Conservation (phyloP, 2,329 filamentous ascomycete genomes). For the Clonostachys rosea region DNA sequence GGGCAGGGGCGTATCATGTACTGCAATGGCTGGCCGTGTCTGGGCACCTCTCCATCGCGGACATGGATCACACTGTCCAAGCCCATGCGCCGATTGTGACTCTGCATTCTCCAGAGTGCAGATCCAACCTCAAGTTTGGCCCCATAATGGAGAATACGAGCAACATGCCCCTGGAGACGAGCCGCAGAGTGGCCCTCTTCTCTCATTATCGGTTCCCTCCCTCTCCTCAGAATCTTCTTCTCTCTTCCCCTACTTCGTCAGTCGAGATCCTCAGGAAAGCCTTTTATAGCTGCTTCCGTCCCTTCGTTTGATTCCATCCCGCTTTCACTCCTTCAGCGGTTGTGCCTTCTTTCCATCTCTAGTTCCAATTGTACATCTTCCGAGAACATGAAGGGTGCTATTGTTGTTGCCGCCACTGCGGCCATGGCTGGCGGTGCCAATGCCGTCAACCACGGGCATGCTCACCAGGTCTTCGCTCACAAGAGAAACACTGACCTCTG, state of each 20-base stretch:
- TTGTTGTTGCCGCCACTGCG: constrained; percentile 62
- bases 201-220: constrained; percentile 38
- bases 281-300: constrained; percentile 40
- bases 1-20: too few relatives aligned
- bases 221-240: constrained; percentile 21
- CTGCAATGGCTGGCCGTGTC: too few relatives aligned
- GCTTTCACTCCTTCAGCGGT: constrained; percentile 90
- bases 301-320: constrained; percentile 45
- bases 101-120: too few relatives aligned
- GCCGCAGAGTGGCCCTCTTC: background rate
- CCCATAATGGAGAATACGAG: too few relatives aligned
- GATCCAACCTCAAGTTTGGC: too few relatives aligned
- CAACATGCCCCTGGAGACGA: too few relatives aligned
- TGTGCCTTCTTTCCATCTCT: constrained; percentile 52
- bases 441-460: constrained; percentile 53
- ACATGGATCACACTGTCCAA: too few relatives aligned
- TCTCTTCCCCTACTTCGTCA: constrained; percentile 26
- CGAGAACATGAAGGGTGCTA: constrained; percentile 65
- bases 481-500: constrained; percentile 41
- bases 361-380: constrained; percentile 4
- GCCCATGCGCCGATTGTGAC: too few relatives aligned
- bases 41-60: too few relatives aligned
- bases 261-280: constrained; percentile 47
- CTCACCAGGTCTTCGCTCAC: constrained; percentile 51
- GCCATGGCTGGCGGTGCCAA: constrained; percentile 51